A percentile compares a stretch with the other conserved stretches of the same genome.
Conservation (phyloP, 1,139 yeast species). For the Blastobotrys persicus region DNA sequence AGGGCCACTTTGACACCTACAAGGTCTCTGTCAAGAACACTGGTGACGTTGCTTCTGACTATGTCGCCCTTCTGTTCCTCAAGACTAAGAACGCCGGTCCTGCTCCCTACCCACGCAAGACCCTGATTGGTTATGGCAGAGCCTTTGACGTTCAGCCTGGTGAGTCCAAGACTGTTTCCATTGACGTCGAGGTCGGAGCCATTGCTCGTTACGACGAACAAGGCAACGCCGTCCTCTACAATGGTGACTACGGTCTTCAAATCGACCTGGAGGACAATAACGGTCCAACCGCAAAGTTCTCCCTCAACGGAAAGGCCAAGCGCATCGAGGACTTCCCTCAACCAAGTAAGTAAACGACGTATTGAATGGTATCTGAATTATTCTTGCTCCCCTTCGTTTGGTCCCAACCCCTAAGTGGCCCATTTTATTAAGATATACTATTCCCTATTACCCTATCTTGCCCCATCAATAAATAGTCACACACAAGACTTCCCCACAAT, state of each 20-base stretch:
- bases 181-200: constrained; percentile 14
- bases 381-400: not conserved
- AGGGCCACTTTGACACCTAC: constrained; percentile 12
- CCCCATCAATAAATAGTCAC: too few species aligned
- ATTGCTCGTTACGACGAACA: constrained; percentile 17
- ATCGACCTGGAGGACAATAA: constrained; percentile 4
- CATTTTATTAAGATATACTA: too few species aligned
- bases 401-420: not conserved
- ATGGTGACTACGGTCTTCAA: constrained; percentile 16
- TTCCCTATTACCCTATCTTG: too few species aligned
- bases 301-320: not conserved
- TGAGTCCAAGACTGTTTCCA: constrained; percentile 7
- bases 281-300: not conserved
- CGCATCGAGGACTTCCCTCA: not conserved
- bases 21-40: constrained; percentile 16
- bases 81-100: constrained; percentile 18
- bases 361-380: too few species aligned
- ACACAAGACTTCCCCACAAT: too few species aligned
- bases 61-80: constrained; percentile 17
- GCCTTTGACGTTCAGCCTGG: constrained; percentile 16
- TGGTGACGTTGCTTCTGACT: constrained; percentile 18
- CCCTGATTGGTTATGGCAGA: constrained; percentile 17
- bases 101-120: constrained; percentile 19
- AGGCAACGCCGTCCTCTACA: constrained; percentile 19
- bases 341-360: not conserved